Evolutionary conservation across 305 asterid species (phyloP).

Genomic region (Fraxinus latifolia): DNA sequence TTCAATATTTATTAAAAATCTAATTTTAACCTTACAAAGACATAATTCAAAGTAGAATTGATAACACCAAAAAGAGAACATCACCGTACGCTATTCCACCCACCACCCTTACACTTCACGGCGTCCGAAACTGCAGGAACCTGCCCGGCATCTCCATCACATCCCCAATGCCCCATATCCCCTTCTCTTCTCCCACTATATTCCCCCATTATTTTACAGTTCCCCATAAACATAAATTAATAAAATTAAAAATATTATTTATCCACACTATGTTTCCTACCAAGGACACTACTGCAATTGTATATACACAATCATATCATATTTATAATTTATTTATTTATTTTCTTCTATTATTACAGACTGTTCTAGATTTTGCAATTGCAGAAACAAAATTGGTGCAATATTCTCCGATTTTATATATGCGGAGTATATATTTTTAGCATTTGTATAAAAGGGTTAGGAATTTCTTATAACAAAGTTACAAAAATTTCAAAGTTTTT

Average conservation of each 20-base stretch:
- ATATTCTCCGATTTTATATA: background rate
- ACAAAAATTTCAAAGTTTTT: constrained; percentile 40
- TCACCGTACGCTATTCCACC: background rate
- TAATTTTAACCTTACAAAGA: too few relatives aligned
- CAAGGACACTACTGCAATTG: background rate
- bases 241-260: too few relatives aligned
- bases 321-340: background rate
- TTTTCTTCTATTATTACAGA: background rate
- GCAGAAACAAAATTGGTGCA: background rate
- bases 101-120: background rate
- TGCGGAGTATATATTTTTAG: background rate
- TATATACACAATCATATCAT: background rate
- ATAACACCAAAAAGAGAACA: background rate
- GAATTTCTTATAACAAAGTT: background rate
- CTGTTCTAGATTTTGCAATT: background rate
- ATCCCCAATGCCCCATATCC: background rate
- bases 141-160: background rate
- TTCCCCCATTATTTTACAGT: background rate
- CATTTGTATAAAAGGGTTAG: background rate
- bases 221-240: background rate
- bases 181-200: background rate
- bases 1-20: too few relatives aligned
- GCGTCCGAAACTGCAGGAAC: background rate
- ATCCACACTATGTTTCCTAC: background rate
- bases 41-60: too few relatives aligned